Percentiles rank a stretch among this genome's conserved stretches.
Conservation (phyloP, 768 basidiomycete species). For the Porphyrellus cyaneotinctus region DNA sequence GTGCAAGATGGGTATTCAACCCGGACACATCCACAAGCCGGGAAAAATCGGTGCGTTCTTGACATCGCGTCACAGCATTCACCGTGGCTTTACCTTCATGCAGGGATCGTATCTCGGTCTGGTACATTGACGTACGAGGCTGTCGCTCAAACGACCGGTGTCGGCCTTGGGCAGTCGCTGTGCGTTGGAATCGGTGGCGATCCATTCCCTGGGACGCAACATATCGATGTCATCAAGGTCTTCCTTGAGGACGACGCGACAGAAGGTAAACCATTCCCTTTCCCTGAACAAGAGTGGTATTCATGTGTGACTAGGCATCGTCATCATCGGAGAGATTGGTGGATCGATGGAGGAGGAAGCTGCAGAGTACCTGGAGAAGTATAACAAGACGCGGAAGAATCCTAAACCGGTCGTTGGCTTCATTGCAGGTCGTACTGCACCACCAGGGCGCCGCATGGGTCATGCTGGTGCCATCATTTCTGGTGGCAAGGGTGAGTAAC, state of each 20-base stretch:
- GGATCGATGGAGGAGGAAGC: constrained; percentile 99
- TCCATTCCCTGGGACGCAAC: constrained; percentile 94
- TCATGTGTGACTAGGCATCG: constrained; percentile 63
- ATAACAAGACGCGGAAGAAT: constrained; percentile 81
- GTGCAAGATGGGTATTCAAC: constrained; percentile 99
- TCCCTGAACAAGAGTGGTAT: background rate
- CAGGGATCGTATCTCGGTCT: constrained; percentile 92
- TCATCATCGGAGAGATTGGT: constrained; percentile 98
- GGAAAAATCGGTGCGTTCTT: constrained; percentile 80
- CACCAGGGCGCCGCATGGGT: constrained; percentile 97
- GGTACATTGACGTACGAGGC: constrained; percentile 98
- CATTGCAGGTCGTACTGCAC: constrained; percentile 96
- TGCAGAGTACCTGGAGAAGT: constrained; percentile 88
- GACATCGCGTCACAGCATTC: background rate
- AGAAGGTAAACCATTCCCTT: constrained; percentile 53
- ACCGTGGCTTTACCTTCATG: background rate
- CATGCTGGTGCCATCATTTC: constrained; percentile 98
- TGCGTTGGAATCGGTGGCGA: constrained; percentile 98
- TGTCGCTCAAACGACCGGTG: constrained; percentile 93
- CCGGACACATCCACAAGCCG: constrained; percentile 95
- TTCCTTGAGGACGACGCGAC: constrained; percentile 94
- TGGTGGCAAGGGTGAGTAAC: constrained; percentile 81
- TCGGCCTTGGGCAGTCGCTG: constrained; percentile 93
- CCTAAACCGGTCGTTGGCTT: constrained; percentile 98
- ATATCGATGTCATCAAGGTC: constrained; percentile 92